A percentile compares a stretch with the other conserved stretches of the same genome.
Conservation (phyloP, 768 basidiomycete genomes). For the Calvatia gigantea region DNA sequence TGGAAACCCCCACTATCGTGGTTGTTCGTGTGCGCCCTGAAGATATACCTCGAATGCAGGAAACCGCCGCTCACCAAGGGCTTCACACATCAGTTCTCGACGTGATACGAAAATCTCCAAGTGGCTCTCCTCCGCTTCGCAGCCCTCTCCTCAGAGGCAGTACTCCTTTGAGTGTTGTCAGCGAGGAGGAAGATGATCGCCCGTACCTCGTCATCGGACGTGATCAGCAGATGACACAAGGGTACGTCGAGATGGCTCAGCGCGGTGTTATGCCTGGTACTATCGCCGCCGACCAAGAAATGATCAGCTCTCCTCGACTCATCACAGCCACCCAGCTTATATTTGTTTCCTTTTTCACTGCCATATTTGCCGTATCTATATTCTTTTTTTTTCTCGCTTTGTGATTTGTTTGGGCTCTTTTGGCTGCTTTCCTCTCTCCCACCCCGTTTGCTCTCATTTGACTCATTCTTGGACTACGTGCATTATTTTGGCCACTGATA, state of each 20-base stretch:
- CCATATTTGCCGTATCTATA: background rate
- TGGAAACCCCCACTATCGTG: constrained; percentile 2
- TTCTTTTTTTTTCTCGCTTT: background rate
- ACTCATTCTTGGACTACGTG: background rate
- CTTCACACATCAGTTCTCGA: constrained; percentile 8
- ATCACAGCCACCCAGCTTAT: constrained; percentile 7
- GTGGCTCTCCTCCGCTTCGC: background rate
- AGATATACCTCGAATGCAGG: constrained; percentile 8
- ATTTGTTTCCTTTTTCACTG: background rate
- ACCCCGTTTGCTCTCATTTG: background rate
- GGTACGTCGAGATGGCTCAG: constrained; percentile 10
- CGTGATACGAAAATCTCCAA: background rate
- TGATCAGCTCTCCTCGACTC: background rate
- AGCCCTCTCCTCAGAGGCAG: background rate
- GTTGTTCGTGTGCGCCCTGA: constrained; percentile 5
- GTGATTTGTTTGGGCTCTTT: background rate
- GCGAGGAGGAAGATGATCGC: background rate
- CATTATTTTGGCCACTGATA: background rate
- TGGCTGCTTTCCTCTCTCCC: background rate
- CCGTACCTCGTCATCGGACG: constrained; percentile 7
- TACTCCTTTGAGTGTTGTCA: background rate
- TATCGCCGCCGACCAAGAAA: background rate
- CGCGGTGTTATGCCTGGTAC: constrained; percentile 9
- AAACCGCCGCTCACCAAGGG: constrained; percentile 7
- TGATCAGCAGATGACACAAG: background rate